Percentiles rank a stretch among this genome's conserved stretches.
Conservation (phyloP, 1,284 basidiomycete species). For the Mycena sp. region DNA sequence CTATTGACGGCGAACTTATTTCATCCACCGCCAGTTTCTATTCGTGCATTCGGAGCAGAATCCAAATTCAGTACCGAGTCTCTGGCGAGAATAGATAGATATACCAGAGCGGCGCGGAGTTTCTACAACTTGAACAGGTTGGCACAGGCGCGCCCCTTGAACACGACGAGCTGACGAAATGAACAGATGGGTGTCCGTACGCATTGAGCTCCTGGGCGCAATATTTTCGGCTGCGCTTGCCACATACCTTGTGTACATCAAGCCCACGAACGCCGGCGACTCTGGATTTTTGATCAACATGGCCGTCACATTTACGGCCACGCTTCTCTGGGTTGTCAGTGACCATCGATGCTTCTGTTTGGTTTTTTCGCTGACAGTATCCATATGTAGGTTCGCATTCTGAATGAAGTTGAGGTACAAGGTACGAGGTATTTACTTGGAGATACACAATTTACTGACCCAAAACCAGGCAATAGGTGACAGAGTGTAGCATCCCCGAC, state of each 20-base stretch:
- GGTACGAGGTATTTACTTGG: conserved; percentile 39
- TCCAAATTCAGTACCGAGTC: conserved; percentile 56
- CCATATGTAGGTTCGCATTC: conserved; percentile 50
- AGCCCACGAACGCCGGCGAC: conserved; percentile 51
- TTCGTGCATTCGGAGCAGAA: conserved; percentile 68
- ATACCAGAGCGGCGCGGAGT: conserved; percentile 36
- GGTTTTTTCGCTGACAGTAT: neutral
- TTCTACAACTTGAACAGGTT: conserved; percentile 65
- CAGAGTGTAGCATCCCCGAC: too few relatives aligned
- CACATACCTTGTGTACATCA: conserved; percentile 59
- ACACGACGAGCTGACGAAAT: neutral
- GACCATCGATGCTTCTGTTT: neutral
- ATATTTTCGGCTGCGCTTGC: conserved; percentile 62
- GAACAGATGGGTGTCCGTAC: conserved; percentile 61
- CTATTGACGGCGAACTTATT: neutral
- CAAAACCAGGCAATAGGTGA: too few relatives aligned
- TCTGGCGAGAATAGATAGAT: conserved; percentile 53
- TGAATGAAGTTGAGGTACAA: conserved; percentile 69
- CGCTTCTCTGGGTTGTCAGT: conserved; percentile 52
- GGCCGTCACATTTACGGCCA: conserved; percentile 64
- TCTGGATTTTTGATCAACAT: conserved; percentile 67
- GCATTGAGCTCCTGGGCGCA: conserved; percentile 62
- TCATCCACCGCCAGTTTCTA: conserved; percentile 53
- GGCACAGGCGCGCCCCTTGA: neutral
- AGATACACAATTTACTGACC: too few relatives aligned